Percentiles rank a stretch among this genome's conserved stretches.
Evolutionary conservation across 306 rosid species (phyloP).

Genomic region (Fragaria ananassa): DNA sequence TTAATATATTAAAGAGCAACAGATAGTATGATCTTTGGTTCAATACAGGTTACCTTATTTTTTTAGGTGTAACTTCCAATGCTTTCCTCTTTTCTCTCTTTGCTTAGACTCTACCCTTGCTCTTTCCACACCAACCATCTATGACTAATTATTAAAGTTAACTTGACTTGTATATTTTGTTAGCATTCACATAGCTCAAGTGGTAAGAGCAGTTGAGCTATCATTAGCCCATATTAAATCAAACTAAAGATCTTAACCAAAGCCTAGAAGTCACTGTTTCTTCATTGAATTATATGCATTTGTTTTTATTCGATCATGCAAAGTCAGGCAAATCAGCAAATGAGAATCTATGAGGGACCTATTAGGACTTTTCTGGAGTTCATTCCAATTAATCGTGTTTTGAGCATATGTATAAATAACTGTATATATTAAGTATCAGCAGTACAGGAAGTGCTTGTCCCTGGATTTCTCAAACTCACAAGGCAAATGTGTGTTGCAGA

Average conservation of each 20-base stretch:
- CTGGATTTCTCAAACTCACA: conserved; percentile 9
- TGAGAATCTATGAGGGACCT: conserved; percentile 5
- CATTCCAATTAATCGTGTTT: neutral
- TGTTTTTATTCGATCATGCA: conserved; percentile 5
- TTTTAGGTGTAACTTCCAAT: conserved; percentile 1
- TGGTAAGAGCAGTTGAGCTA: neutral
- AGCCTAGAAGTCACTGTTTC: neutral
- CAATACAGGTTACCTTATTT: neutral
- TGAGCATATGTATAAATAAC: neutral
- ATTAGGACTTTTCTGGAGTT: conserved; percentile 3
- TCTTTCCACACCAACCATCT: conserved; percentile 3
- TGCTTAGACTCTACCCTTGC: conserved; percentile 12
- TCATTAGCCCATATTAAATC: conserved; percentile 1
- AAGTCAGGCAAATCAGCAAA: neutral
- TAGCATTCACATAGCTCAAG: neutral
- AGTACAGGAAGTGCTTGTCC: neutral
- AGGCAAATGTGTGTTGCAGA: conserved; percentile 41
- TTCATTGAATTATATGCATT: neutral
- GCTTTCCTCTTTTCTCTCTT: conserved; percentile 5
- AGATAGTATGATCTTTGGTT: conserved; percentile 3
- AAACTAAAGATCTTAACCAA: neutral
- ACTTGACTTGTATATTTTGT: neutral
- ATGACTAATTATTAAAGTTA: neutral
- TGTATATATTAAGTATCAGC: neutral
- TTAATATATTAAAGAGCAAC: neutral